phyloP scores from a whole-genome alignment of 1,139 yeast genomes.

The Candida sp. region DNA sequence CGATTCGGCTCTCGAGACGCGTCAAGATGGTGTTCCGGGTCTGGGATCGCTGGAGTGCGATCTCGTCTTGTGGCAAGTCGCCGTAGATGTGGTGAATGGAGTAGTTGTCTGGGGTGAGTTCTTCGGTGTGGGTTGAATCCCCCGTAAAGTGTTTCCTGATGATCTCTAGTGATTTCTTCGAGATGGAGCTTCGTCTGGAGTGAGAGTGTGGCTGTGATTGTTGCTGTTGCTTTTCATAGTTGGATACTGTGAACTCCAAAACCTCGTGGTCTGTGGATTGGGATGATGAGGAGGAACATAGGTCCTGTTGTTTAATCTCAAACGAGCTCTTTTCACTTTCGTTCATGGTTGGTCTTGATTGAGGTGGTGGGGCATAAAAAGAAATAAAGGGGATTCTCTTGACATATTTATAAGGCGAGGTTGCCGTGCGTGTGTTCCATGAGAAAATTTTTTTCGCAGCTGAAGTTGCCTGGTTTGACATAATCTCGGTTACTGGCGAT shows the following conservation, averaged over 20 bases:
- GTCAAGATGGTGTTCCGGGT: constrained; percentile 43
- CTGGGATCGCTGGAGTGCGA: constrained; percentile 36
- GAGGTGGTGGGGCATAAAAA: not conserved
- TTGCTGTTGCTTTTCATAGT: constrained; percentile 10
- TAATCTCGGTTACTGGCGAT: constrained; percentile 4
- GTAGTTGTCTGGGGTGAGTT: constrained; percentile 18
- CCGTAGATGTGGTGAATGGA: constrained; percentile 41
- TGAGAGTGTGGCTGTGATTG: constrained; percentile 12
- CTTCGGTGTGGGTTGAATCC: constrained; percentile 7
- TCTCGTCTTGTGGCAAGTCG: constrained; percentile 31
- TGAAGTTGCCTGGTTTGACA: not conserved
- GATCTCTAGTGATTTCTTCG: constrained; percentile 17
- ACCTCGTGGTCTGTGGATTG: constrained; percentile 16
- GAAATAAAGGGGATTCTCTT: not conserved
- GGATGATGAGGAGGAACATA: constrained; percentile 7
- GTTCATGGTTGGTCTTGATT: not conserved
- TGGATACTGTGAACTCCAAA: constrained; percentile 18
- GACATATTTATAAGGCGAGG: too few species aligned
- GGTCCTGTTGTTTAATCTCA: constrained; percentile 11
- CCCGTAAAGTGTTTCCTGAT: constrained; percentile 16
- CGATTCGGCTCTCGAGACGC: constrained; percentile 30
- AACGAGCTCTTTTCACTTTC: constrained; percentile 13
- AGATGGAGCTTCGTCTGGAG: constrained; percentile 14
- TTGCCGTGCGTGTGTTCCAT: too few species aligned
- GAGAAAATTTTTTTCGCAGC: constrained; percentile 4